phyloP scores from a whole-genome alignment of 495 filamentous ascomycete species.

The Penicillium diatomitis region DNA sequence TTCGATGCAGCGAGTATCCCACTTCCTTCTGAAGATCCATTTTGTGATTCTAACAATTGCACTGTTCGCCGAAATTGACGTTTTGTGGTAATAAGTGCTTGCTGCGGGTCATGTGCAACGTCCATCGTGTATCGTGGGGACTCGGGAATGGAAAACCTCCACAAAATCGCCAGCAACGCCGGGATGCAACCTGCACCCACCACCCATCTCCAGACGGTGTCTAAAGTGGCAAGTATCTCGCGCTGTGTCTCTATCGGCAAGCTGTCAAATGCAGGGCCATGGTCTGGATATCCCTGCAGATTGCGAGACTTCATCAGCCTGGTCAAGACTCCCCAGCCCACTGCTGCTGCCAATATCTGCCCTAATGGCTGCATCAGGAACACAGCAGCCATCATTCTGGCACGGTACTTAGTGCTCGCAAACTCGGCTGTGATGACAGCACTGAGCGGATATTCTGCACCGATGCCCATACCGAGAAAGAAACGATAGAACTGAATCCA shows the following conservation, averaged over 20 bases:
- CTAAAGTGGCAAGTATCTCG: conserved; percentile 5
- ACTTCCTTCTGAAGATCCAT: not conserved
- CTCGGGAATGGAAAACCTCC: conserved; percentile 46
- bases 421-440: conserved; percentile 51
- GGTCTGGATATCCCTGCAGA: not conserved
- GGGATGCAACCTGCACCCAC: conserved; percentile 45
- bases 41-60: conserved; percentile 1
- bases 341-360: conserved; percentile 38
- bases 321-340: conserved; percentile 11
- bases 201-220: conserved; percentile 42
- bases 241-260: conserved; percentile 4
- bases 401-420: conserved; percentile 40
- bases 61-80: conserved; percentile 6
- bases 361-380: conserved; percentile 50
- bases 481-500: conserved; percentile 44
- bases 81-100: conserved; percentile 12
- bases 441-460: conserved; percentile 38
- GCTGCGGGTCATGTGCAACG: conserved; percentile 25
- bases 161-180: conserved; percentile 41
- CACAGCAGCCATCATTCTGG: conserved; percentile 47
- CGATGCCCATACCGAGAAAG: conserved; percentile 30
- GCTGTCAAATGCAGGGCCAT: not conserved
- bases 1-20: not conserved
- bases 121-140: conserved; percentile 42
- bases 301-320: conserved; percentile 1